Conservation (phyloP, 163 green algal species). For the Coccomyxa subellipsoidea region DNA sequence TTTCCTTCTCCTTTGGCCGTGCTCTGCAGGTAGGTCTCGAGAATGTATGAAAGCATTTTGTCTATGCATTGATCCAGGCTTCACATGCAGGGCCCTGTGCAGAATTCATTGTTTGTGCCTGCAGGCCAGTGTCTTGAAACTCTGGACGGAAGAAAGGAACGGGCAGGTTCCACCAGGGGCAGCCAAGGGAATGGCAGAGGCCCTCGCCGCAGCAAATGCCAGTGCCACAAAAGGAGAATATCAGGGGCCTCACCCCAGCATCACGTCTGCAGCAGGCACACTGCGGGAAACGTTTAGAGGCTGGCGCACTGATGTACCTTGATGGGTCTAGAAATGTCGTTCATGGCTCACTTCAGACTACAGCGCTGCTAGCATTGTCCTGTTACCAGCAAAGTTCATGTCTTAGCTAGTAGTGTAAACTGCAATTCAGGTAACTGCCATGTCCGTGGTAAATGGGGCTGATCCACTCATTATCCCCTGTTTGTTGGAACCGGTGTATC, state of each 20-base stretch:
- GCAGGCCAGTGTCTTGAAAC: conserved; percentile 68
- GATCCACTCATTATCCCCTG: no score
- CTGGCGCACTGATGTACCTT: conserved; percentile 29
- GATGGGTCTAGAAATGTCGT: neutral
- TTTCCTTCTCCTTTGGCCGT: conserved; percentile 82
- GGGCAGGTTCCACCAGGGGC: conserved; percentile 4
- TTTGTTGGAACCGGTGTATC: no score
- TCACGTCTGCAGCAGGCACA: conserved; percentile 27
- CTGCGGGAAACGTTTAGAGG: conserved; percentile 59
- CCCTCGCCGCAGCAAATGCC: conserved; percentile 53
- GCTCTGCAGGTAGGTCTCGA: conserved; percentile 60
- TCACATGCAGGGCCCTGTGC: no score
- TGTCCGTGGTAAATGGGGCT: no score
- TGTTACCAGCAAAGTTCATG: neutral
- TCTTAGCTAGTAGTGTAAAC: no score
- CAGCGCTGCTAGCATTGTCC: neutral
- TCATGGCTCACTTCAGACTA: neutral
- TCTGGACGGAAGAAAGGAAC: conserved; percentile 53
- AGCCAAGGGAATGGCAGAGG: conserved; percentile 45
- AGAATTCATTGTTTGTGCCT: neutral
- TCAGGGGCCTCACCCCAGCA: conserved; percentile 46
- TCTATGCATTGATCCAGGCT: no score
- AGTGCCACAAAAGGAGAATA: conserved; percentile 46
- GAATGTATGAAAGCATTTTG: no score
- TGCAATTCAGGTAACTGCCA: no score